Base-by-base conservation (phyloP, 1,139 yeast genomes). In the Kurtzmaniella quercitrusa region DNA sequence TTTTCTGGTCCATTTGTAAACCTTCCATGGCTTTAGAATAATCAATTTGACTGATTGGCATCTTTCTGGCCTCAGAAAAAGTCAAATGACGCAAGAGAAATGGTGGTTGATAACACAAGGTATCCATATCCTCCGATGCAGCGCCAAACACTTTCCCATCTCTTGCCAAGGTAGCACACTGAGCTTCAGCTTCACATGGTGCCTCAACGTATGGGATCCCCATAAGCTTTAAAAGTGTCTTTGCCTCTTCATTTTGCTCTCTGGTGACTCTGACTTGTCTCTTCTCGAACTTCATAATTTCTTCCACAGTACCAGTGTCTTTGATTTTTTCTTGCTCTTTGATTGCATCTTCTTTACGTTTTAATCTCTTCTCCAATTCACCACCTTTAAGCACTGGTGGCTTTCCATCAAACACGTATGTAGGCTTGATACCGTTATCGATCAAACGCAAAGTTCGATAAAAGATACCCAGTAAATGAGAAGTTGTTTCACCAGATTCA, bases 81-180 rank as follows among this genome's bases (percentile, higher is more conserved):
- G 98, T 93, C 63, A 93, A 74, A 60, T 93, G 96, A 52, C 98
- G 78, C 48, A 93, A 70, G 45, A 93, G 66, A 47, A 69, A 80
- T 2, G 96, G 95, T 1, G 98, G 88, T 43, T 81, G 82, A 60
- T 93, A 93, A 56, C 98, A 93, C 45, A 93, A 64, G 0, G 98
- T 94, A 65, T 93, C 99, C 98, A 93, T 93, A 78, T 93, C 99
- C 61, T 93, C 99, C 2, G 96, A 87, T 1, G 98, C 99, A 2
- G 98, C 96, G 11, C 96, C 98, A 60, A 82, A 93, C 0, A 93
- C 98, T 57, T 84, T 84, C 3, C 95, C 97, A 14, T 81, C 80
- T 47, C 81, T 78, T 2, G 98, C 97, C 45, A 93, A 67, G 50
- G 82, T 95, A 0, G 98, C 98, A 69, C 98, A 93, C 57, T 93